Evolutionary conservation across 345 rosid species (phyloP), one percentile per base, ranked within the genome.

Genomic region (Populus euphratica): DNA sequence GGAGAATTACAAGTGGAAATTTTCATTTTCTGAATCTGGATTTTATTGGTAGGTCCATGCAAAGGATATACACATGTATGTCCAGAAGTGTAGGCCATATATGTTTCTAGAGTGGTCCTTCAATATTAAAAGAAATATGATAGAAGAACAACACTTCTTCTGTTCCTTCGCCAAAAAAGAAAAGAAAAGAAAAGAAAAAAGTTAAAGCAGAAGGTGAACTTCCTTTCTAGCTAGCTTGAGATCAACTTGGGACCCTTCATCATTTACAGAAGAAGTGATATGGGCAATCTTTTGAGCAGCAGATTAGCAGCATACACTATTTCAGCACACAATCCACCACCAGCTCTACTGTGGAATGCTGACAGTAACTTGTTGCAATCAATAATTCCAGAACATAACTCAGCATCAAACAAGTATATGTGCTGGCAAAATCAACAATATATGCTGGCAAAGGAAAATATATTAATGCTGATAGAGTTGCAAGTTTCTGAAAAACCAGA

Each of bases 11-110:
- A 59, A 39, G 75, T 71, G 81, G 81, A 36, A 41, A 70, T 7
- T 66, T 70, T 80, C 79, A 79, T 80, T 86, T 78, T 82, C 82
- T 62, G 77, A 77, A 39, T 67, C 78, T 71, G 41, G 56, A n/a
- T 73, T 80, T 75, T 25, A 68, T 20, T 72, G 74, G 76, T 80
- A 66, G 86, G 86, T 50, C 72, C 78, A 67, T 50, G 72, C 49
- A 68, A 76, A 49, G 61, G 71, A 65, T 49, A 76, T 54, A 31
- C 65, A 44, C 13, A n/a, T 10, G 41, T 47, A 12, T 73, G 50
- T 75, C 77, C 71, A 75, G 31, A 29, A 73, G 20, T 21, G 64
- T 44, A 12, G 77, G 61, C 1, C 77, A 18, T n/a, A 29, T 12
- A 75, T 36, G 59, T 5, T 65, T n/a, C 31, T 31, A 62, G 54